Base-by-base conservation (phyloP, 2,329 filamentous ascomycete genomes). In the Dactylonectria macrodidyma region DNA sequence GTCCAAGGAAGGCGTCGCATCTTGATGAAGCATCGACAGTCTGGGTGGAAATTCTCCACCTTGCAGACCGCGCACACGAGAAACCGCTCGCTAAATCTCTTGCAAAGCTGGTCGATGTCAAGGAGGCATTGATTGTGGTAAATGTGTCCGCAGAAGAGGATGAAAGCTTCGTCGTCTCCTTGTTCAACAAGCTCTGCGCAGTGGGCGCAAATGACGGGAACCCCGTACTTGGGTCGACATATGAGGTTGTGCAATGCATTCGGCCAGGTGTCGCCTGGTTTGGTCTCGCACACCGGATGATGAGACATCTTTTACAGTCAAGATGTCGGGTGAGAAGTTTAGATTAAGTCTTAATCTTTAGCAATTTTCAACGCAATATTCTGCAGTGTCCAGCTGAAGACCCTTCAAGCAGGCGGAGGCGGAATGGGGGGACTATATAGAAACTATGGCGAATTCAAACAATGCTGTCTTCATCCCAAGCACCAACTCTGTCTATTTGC, bases 61-160 rank as follows among this genome's bases (percentile, higher is more conserved):
- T 11, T 52, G 12, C 50, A 34, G 3, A 14, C 10, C 16, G 44
- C 41, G 41, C 56, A 44, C n/a, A n/a, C n/a, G 8, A n/a, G n/a
- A 9, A 8, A n/a, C 30, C 34, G 12, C 19, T 26, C 36, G 3
- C 16, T 47, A 11, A 16, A 5, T 9, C 16, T 3, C 36, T 34
- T 16, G 16, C 26, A 48, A 41, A 6, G 3, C 10, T 38, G 5
- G 16, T 44, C 33, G 30, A 55, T 36, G 7, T 3, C 4, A 12
- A 7, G 3, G 11, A 38, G 11, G 46, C 62, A 65, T 1, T 4
- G 2, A 1, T 11, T 5, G 33, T 57, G 44, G 48, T 54, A 65
- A n/a, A 65, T 59, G 14, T 65, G 62, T 2, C 62, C 62, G 36
- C 62, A 65, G 22, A 52, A 41, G 8, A 22, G 33, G 24, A 65